These are phyloP conservation scores for Termitomyces sp. DNA, from an alignment of 768 basidiomycete genomes.

Conservation along the genomic window DNA sequence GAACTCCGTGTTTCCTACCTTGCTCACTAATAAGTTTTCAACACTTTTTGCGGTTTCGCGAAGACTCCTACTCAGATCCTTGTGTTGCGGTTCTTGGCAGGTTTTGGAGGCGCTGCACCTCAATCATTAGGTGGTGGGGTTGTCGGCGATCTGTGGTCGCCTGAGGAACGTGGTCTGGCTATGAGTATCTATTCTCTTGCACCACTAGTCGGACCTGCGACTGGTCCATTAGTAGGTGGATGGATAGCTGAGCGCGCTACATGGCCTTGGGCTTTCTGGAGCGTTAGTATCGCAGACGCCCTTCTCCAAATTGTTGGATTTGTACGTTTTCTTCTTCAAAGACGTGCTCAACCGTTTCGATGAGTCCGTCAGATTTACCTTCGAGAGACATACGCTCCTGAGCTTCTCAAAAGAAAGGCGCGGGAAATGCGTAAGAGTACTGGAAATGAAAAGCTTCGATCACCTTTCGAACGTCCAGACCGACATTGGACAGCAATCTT, in stretches of 20 bases:
- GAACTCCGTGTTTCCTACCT: neutral
- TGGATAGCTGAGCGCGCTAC: conserved; percentile 47
- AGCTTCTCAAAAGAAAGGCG: conserved; percentile 40
- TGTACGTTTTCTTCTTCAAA: conserved; percentile 27
- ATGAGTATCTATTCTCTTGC: conserved; percentile 50
- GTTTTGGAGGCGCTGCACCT: conserved; percentile 62
- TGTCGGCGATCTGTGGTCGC: conserved; percentile 44
- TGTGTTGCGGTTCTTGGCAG: conserved; percentile 57
- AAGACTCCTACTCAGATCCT: conserved; percentile 47
- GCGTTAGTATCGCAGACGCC: conserved; percentile 45
- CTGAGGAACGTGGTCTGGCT: conserved; percentile 49
- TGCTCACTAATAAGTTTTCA: conserved; percentile 30
- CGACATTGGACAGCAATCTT: conserved; percentile 41
- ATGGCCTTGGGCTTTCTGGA: conserved; percentile 64
- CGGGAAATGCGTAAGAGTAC: conserved; percentile 29
- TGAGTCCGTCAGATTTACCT: conserved; percentile 14
- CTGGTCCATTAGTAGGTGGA: conserved; percentile 29
- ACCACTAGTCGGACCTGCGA: conserved; percentile 41
- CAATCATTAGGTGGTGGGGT: conserved; percentile 57
- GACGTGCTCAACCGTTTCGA: neutral
- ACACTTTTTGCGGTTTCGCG: conserved; percentile 45
- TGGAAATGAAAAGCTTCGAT: conserved; percentile 28
- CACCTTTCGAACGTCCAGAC: conserved; percentile 33
- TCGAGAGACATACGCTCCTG: conserved; percentile 42
- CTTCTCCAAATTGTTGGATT: conserved; percentile 42